Base-by-base conservation (phyloP, 2,329 filamentous ascomycete species). In the Neofusicoccum laricinum region DNA sequence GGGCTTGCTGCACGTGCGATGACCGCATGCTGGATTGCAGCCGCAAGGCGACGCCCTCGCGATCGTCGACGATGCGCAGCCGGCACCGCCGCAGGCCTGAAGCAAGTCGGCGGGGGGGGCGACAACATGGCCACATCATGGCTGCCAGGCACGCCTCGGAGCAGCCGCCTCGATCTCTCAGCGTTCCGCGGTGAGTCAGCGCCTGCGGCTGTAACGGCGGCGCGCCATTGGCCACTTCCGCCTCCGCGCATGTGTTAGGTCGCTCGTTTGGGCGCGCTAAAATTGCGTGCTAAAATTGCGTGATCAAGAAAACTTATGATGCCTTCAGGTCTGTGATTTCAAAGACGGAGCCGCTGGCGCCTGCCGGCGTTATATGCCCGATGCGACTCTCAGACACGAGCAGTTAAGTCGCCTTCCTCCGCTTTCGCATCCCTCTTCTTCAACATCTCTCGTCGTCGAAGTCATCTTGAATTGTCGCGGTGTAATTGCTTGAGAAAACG, bases 251-350 rank as follows among this genome's bases (percentile, higher is more conserved):
- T 10, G 43, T 40, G 45, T 50, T 40, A 17, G 19, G 15, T 10
- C 2, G 34, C 58, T 10, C 7, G 6, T 40, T 61, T 50, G 11
- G 61, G 50, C 48, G 25, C 61, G 61, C 61, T 64, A 64, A 64
- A 64, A 67, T 67, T 67, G 66, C 66, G 66, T 67, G 66, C 61
- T 64, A 64, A 64, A 64, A 67, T 67, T 67, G 66, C 66, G 66
- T 67, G 66, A 64, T 67, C 66, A 64, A 38, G 48, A 63, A 65
- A 64, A 57, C 40, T 63, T 66, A 66, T 64, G 66, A 65, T 63
- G 64, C 64, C 64, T 61, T 63, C 59, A 65, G 59, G 53, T 63
- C 63, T 65, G 53, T 58, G 66, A 67, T 67, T 67, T 67, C 64
- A 67, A 67, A 67, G 63, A 64, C 59, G 53, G 58, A 57, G 58